Evolutionary conservation across 2,329 filamentous ascomycete genomes (phyloP).

Genomic region (Didymella exigua): DNA sequence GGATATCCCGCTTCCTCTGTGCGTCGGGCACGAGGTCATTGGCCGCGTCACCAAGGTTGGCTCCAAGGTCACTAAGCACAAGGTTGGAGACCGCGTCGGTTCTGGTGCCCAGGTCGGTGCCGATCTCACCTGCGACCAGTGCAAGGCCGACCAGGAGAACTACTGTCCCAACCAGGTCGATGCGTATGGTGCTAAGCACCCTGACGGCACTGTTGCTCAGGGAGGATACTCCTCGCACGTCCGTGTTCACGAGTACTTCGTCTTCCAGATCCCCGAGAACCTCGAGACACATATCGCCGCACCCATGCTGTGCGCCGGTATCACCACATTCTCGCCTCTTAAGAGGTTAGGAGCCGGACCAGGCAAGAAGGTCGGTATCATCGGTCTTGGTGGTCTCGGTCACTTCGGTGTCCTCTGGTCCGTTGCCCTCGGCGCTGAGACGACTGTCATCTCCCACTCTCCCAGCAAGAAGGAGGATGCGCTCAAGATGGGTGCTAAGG

Average conservation of each 20-base stretch:
- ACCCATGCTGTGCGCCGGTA: conserved; percentile 83
- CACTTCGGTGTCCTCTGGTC: conserved; percentile 58
- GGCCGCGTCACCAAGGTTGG: conserved; percentile 58
- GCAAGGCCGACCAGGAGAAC: conserved; percentile 60
- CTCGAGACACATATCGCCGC: conserved; percentile 67
- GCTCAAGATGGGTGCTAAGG: conserved; percentile 63
- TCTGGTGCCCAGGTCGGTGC: conserved; percentile 58
- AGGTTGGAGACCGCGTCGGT: conserved; percentile 54
- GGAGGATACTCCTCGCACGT: conserved; percentile 72
- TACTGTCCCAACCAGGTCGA: conserved; percentile 58
- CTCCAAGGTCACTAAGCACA: conserved; percentile 56
- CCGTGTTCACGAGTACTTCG: conserved; percentile 76
- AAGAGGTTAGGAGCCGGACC: conserved; percentile 76
- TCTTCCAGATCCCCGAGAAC: conserved; percentile 76
- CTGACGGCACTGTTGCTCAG: conserved; percentile 66
- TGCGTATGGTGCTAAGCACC: conserved; percentile 57
- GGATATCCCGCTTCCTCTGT: conserved; percentile 65
- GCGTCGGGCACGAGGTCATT: conserved; percentile 68
- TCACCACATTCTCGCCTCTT: conserved; percentile 80
- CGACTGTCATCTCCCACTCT: conserved; percentile 66
- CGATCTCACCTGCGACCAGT: conserved; percentile 57
- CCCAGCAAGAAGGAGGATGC: conserved; percentile 66
- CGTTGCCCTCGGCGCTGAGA: conserved; percentile 63
- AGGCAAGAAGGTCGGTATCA: conserved; percentile 78
- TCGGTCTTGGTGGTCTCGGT: conserved; percentile 65